A percentile compares a stretch with the other conserved stretches of the same genome.
These are phyloP conservation scores for Babesia ovata DNA, from an alignment of 169 alveolate genomes.

Conservation along the genomic window DNA sequence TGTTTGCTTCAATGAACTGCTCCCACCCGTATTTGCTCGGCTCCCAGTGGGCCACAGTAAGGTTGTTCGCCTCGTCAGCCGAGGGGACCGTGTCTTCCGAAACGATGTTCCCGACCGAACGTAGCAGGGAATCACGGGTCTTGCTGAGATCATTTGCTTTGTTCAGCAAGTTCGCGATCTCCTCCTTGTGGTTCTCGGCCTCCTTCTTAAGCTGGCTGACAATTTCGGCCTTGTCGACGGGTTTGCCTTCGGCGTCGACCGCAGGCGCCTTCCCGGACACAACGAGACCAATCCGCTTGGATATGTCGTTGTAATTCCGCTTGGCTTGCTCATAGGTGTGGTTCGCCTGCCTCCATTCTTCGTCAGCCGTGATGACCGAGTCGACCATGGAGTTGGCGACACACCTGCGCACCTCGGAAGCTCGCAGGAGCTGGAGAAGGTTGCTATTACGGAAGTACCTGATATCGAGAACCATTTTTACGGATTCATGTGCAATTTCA, in stretches of 20 bases:
- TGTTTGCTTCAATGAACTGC: conserved; percentile 5
- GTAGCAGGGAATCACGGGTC: conserved; percentile 73
- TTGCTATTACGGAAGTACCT: conserved; percentile 73
- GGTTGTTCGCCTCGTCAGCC: conserved; percentile 92
- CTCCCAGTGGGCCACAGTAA: conserved; percentile 91
- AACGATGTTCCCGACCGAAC: conserved; percentile 91
- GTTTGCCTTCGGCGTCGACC: conserved; percentile 12
- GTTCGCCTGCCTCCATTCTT: conserved; percentile 81
- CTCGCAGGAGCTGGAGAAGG: conserved; percentile 70
- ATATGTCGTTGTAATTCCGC: conserved; percentile 68
- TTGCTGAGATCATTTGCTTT: conserved; percentile 69
- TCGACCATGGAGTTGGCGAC: conserved; percentile 72
- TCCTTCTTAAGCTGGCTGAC: conserved; percentile 71
- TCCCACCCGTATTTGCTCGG: conserved; percentile 79
- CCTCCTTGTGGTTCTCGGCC: conserved; percentile 72
- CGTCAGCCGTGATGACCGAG: conserved; percentile 79
- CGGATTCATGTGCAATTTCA: too few species aligned
- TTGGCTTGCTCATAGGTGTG: conserved; percentile 79
- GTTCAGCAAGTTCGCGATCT: conserved; percentile 71
- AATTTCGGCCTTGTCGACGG: conserved; percentile 60
- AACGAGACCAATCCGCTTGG: conserved; percentile 64
- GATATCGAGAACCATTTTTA: conserved; percentile 75
- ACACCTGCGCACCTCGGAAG: conserved; percentile 74
- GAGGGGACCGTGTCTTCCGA: conserved; percentile 90
- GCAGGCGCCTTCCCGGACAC: conserved; percentile 47